Base-by-base conservation (phyloP, 306 rosid genomes). In the Senna tora region DNA sequence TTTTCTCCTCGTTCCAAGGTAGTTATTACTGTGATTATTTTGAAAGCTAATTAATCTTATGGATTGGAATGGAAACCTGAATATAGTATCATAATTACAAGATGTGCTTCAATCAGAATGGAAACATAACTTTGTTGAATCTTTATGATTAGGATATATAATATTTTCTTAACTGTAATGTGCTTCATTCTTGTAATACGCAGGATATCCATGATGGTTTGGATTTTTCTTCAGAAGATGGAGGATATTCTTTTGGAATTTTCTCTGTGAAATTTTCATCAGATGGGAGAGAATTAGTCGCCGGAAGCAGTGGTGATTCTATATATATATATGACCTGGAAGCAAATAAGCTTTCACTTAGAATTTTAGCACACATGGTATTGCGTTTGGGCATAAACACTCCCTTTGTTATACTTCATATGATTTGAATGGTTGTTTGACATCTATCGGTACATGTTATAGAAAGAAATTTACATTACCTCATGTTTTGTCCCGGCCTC, bases 281-380 rank as follows among this genome's bases (percentile, higher is more conserved):
- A 19, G 97, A 93, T 84, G 98, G 97, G 75, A 84, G 72, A 75
- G 98, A 93, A 78, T 75, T 93, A 77, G 97, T 93, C 50, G 97
- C 97, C 47, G 98, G 97, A 84, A 90, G 85, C 73, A 84, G 89
- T 57, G 88, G 85, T 69, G 85, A 87, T 78, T 93, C 97, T 57
- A 87, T 93, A 75, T 80, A 81, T 72, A 91, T 90, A 67, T 93
- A 93, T 49, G 98, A 93, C 88, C 91, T 93, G 51, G 90, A 85
- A 81, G 84, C 97, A 78, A 84, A 88, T 78, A 93, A 77, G 82
- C 81, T 81, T 72, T 88, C 97, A 57, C 96, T 93, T 72, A 87
- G 89, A 72, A 90, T 93, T 81, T 76, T 51, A 43, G 98, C 97
- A 1, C 98, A 90, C 82, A 30, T 65, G 91, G 98, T 84, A 83